These are phyloP conservation scores for Tolypocladium ophioglossoides DNA, from an alignment of 2,329 filamentous ascomycete species.

Conservation along the genomic window DNA sequence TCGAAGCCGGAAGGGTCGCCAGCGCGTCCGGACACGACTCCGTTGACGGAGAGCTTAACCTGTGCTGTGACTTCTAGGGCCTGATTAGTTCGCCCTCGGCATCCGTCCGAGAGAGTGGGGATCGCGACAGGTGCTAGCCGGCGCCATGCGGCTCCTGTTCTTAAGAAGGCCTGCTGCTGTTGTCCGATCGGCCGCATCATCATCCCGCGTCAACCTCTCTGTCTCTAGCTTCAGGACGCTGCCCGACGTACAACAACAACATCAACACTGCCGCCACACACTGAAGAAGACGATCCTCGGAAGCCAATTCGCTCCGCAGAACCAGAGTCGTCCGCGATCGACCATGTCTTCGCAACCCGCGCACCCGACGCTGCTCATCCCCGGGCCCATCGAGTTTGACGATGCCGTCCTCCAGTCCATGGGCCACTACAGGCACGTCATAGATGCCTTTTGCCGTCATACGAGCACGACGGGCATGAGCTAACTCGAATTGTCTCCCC, in stretches of 20 bases:
- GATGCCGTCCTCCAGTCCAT: slow-evolving; percentile 93
- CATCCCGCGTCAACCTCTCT: slow-evolving; percentile 13
- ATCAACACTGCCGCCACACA: neutral
- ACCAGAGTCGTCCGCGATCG: slow-evolving; percentile 13
- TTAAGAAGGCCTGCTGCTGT: slow-evolving; percentile 6
- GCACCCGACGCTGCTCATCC: slow-evolving; percentile 76
- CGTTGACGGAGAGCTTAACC: neutral
- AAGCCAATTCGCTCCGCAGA: slow-evolving; percentile 1
- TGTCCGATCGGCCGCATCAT: slow-evolving; percentile 16
- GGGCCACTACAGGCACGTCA: slow-evolving; percentile 75
- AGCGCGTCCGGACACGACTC: neutral
- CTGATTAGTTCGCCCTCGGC: slow-evolving; percentile 1
- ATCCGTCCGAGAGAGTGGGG: neutral
- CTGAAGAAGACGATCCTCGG: neutral
- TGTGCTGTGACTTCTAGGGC: neutral
- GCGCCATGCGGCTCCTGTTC: slow-evolving; percentile 1
- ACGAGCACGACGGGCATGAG: neutral
- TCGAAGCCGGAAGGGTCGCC: neutral
- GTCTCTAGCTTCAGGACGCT: neutral
- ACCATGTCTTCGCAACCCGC: slow-evolving; percentile 52
- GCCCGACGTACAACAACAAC: slow-evolving; percentile 1
- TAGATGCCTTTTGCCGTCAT: neutral
- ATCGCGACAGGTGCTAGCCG: neutral
- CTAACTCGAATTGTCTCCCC: neutral
- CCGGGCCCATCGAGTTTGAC: slow-evolving; percentile 95